phyloP scores from a whole-genome alignment of 352 stramenopile genomes.

The Phytophthora foliorum region DNA sequence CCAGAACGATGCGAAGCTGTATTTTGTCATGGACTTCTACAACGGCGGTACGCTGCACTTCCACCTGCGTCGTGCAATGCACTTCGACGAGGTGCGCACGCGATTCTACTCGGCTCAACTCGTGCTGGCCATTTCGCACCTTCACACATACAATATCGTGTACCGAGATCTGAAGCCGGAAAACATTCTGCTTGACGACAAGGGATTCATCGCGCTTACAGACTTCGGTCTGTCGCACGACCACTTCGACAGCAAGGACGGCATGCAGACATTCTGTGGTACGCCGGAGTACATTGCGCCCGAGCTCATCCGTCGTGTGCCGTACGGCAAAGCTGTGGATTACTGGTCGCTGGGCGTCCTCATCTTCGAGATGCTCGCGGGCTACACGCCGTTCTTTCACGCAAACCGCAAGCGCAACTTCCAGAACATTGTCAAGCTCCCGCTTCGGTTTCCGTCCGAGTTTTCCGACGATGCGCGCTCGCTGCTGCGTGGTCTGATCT shows the following conservation, averaged over 20 bases:
- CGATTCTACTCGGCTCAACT: slow-evolving; percentile 88
- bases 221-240: slow-evolving; percentile 91
- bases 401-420: slow-evolving; percentile 88
- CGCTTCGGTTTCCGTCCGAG: slow-evolving; percentile 73
- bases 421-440: slow-evolving; percentile 87
- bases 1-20: slow-evolving; percentile 87
- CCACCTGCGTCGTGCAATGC: slow-evolving; percentile 73
- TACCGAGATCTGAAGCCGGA: slow-evolving; percentile 91
- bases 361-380: slow-evolving; percentile 87
- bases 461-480: slow-evolving; percentile 84
- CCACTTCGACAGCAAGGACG: slow-evolving; percentile 80
- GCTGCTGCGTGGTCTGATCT: slow-evolving; percentile 78
- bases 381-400: slow-evolving; percentile 85
- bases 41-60: slow-evolving; percentile 89
- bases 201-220: slow-evolving; percentile 88
- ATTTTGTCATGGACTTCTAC: slow-evolving; percentile 93
- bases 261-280: slow-evolving; percentile 84
- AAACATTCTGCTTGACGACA: slow-evolving; percentile 88
- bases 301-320: slow-evolving; percentile 76
- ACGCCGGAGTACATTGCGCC: slow-evolving; percentile 90
- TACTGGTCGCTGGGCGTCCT: slow-evolving; percentile 91
- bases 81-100: slow-evolving; percentile 75
- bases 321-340: slow-evolving; percentile 87
- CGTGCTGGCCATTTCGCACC: slow-evolving; percentile 79
- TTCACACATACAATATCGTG: slow-evolving; percentile 90